Conservation (phyloP, 345 rosid species). For the Zanthoxylum bungeanum region DNA sequence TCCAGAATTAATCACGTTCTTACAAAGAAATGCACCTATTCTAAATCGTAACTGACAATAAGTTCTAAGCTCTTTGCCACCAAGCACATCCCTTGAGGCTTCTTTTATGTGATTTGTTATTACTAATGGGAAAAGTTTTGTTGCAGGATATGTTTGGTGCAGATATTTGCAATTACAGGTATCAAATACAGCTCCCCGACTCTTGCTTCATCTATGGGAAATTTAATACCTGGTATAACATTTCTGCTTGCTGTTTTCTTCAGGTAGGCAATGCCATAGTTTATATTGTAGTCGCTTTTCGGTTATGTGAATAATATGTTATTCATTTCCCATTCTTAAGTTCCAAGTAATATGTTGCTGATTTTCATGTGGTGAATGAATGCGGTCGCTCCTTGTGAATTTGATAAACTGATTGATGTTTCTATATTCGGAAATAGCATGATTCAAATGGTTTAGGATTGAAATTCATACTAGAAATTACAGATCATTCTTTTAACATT, state of each 20-base stretch:
- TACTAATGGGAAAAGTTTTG: background rate
- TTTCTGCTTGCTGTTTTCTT: slow-evolving; percentile 26
- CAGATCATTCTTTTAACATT: background rate
- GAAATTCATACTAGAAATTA: background rate
- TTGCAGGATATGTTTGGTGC: slow-evolving; percentile 18
- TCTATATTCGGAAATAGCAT: background rate
- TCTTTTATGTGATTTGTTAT: background rate
- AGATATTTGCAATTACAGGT: slow-evolving; percentile 19
- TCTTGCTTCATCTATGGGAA: slow-evolving; percentile 27
- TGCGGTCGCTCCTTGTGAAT: too few species aligned
- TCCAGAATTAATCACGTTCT: too few species aligned
- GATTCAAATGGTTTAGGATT: background rate
- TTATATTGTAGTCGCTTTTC: background rate
- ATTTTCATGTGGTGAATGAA: too few species aligned
- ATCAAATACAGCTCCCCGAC: slow-evolving; percentile 34
- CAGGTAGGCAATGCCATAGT: slow-evolving; percentile 15
- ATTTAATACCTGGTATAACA: slow-evolving; percentile 31
- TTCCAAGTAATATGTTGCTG: too few species aligned
- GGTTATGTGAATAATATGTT: background rate
- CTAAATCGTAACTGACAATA: too few species aligned
- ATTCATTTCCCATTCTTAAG: background rate
- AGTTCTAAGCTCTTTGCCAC: too few species aligned
- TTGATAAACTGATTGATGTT: background rate
- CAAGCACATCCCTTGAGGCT: too few species aligned
- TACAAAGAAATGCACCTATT: too few species aligned